Evolutionary conservation across 495 filamentous ascomycete species (phyloP).

Genomic region (Neurospora intermedia): DNA sequence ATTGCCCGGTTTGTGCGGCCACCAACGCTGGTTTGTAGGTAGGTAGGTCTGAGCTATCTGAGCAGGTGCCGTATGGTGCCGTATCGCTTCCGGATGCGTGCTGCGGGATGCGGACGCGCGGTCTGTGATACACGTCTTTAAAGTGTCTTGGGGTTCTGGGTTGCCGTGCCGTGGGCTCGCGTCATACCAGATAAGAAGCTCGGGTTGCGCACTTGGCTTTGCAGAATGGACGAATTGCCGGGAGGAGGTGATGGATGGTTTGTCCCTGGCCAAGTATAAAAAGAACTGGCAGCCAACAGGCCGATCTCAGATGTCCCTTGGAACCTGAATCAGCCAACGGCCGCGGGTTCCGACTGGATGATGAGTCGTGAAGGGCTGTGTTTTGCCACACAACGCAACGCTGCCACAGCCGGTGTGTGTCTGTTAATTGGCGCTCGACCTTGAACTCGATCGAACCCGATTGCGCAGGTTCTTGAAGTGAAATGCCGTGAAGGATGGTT

Average conservation of each 20-base stretch:
- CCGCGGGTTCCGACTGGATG: background rate
- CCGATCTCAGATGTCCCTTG: background rate
- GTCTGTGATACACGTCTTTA: constrained; percentile 7
- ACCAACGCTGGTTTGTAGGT: background rate
- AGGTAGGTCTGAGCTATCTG: background rate
- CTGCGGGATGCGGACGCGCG: background rate
- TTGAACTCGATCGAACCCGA: background rate
- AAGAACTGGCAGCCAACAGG: background rate
- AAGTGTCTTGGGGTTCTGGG: constrained; percentile 14
- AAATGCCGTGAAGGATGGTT: constrained; percentile 9
- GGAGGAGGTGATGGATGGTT: background rate
- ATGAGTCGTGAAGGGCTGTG: background rate
- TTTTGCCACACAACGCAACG: constrained; percentile 1
- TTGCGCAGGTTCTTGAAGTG: background rate
- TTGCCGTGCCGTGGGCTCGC: constrained; percentile 18
- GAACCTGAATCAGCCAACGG: constrained; percentile 1
- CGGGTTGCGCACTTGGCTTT: background rate
- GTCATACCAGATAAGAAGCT: constrained; percentile 24
- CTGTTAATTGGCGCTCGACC: background rate
- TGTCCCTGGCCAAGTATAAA: constrained; percentile 1
- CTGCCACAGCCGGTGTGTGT: background rate
- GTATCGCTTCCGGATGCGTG: background rate
- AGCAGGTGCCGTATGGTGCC: constrained; percentile 5
- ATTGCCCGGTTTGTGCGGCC: constrained; percentile 1
- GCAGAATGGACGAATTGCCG: constrained; percentile 1